Evolutionary conservation across 2,329 filamentous ascomycete species (phyloP), one percentile per base, ranked within the genome.

Genomic region (Calonectria honghensis): DNA sequence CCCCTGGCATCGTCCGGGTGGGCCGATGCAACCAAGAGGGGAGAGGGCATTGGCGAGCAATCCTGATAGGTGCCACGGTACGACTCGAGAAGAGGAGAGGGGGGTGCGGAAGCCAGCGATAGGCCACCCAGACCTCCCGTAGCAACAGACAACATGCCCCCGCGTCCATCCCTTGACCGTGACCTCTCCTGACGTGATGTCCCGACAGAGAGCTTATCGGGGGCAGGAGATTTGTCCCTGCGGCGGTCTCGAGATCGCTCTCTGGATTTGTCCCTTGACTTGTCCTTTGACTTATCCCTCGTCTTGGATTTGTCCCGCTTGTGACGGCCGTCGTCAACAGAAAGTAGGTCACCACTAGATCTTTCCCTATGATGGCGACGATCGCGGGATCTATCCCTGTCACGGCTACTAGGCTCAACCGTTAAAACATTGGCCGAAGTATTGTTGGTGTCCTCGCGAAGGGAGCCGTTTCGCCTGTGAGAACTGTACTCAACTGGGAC

Each of bases 1-100:
- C 85, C 76, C 16, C 81, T 80, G 51, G 90, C 82, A 29, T 91
- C 90, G 45, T 90, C 87, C 37, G 88, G 84, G 63, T 78, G 70
- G 24, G 87, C 82, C 1, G 87, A 85, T 3, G 91, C 84, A 5
- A 92, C 81, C 80, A 93, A 88, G 31, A 96, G 87, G 0, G 96
- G 95, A 0, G 96, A 96, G 0, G 96, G 96, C 95, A 98, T 98
- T 0, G 96, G 96, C 0, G 96, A 98, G 80, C 97, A 94, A 73
- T 95, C 95, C 85, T 98, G 96, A 81, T 98, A 98, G 0, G 96
- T 98, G 50, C 96, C 96, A 76, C 93, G 94, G 85, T 98, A 98
- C 0, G 97, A 93, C 85, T 98, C 96, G 2, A 98, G 91, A 65
- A 98, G 88, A 0, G 96, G 97, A 76, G 95, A 98, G 1, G 92